These are phyloP conservation scores for Lachnellula subtilissima DNA, from an alignment of 2,329 filamentous ascomycete genomes.

Conservation along the genomic window DNA sequence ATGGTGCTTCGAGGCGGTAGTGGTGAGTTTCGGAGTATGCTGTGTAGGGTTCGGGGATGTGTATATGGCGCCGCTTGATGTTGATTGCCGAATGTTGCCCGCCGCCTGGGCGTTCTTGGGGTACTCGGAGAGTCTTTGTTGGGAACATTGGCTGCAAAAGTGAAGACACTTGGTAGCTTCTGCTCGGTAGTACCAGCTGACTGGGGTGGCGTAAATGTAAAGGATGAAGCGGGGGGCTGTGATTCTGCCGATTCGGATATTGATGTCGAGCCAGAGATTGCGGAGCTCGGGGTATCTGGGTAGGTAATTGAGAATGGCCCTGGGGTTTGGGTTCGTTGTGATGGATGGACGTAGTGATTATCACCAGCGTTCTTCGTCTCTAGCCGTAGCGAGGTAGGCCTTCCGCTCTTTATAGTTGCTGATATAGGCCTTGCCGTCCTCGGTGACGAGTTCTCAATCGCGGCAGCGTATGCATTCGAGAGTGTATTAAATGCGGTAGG, in stretches of 20 bases:
- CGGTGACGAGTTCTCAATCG: constrained; percentile 55
- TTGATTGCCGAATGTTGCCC: constrained; percentile 31
- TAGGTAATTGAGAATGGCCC: constrained; percentile 30
- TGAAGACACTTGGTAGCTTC: constrained; percentile 22
- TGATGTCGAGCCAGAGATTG: constrained; percentile 19
- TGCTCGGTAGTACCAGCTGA: constrained; percentile 27
- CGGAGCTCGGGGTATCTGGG: constrained; percentile 30
- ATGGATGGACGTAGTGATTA: constrained; percentile 22
- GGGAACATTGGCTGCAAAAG: constrained; percentile 21
- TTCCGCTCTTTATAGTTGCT: constrained; percentile 40
- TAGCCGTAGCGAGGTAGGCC: constrained; percentile 27
- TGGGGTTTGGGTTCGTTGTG: constrained; percentile 30
- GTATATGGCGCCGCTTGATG: constrained; percentile 46
- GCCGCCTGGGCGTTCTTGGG: constrained; percentile 37
- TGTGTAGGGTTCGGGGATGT: constrained; percentile 54
- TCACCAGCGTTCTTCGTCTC: constrained; percentile 23
- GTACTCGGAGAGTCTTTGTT: constrained; percentile 26
- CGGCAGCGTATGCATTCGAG: constrained; percentile 59
- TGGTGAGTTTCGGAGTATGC: constrained; percentile 63
- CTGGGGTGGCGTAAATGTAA: constrained; percentile 32
- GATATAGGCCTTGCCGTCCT: constrained; percentile 31
- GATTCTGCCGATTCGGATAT: constrained; percentile 17
- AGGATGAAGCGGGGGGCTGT: constrained; percentile 17
- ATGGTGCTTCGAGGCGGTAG: constrained; percentile 48
- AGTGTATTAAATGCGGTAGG: constrained; percentile 63